A percentile compares a stretch with the other conserved stretches of the same genome.
Evolutionary conservation across 345 rosid species (phyloP).

Genomic region (Melaleuca alternifolia): DNA sequence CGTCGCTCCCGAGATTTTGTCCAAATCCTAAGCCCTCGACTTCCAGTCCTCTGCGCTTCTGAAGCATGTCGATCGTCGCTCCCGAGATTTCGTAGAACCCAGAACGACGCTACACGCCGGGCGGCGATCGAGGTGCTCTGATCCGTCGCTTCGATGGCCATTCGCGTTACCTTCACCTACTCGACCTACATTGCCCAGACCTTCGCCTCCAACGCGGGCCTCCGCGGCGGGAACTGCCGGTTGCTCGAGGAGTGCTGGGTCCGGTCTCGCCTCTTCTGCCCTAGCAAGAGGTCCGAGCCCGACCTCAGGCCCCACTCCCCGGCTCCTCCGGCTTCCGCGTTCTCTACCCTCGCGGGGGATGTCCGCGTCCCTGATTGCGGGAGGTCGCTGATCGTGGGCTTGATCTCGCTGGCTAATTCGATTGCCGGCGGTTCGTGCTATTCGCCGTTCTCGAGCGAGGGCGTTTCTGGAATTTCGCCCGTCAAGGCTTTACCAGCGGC

Average conservation of each 20-base stretch:
- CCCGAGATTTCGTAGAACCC: background rate
- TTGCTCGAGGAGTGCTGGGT: conserved; percentile 41
- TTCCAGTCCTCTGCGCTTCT: background rate
- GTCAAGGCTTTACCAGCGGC: conserved; percentile 17
- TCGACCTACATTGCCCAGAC: conserved; percentile 52
- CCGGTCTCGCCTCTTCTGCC: conserved; percentile 33
- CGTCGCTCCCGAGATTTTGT: background rate
- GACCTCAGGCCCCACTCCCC: conserved; percentile 12
- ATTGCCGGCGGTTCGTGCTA: conserved; percentile 16
- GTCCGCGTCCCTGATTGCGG: conserved; percentile 24
- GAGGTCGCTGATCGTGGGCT: conserved; percentile 34
- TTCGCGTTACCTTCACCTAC: conserved; percentile 54
- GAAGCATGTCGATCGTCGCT: background rate
- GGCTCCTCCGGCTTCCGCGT: conserved; percentile 12
- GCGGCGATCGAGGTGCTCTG: conserved; percentile 18
- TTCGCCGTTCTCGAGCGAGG: conserved; percentile 3
- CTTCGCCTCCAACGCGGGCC: conserved; percentile 39
- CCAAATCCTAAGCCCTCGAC: background rate
- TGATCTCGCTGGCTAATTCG: conserved; percentile 47
- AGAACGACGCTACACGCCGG: background rate
- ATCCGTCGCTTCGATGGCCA: conserved; percentile 39
- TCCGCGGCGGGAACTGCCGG: conserved; percentile 37
- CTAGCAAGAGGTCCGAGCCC: conserved; percentile 25
- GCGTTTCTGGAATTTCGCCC: conserved; percentile 40
- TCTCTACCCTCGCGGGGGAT: conserved; percentile 35